phyloP scores from a whole-genome alignment of 2,329 filamentous ascomycete species.

The Allantophomopsis cytisporea region DNA sequence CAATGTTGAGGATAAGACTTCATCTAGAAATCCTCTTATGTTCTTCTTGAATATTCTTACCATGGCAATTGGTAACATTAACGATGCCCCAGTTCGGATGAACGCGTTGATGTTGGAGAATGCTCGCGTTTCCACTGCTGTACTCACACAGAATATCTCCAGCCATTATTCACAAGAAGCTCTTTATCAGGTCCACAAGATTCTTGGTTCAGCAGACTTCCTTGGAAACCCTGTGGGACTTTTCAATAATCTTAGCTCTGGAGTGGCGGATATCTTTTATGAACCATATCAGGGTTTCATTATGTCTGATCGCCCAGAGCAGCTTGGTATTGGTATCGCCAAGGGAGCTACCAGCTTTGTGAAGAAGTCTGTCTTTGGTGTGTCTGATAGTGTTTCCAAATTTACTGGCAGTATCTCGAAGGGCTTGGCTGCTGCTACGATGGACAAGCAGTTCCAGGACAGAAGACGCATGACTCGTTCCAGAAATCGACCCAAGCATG shows the following conservation, averaged over 20 bases:
- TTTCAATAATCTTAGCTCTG: conserved; percentile 97
- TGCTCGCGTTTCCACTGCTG: conserved; percentile 74
- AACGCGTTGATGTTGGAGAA: conserved; percentile 94
- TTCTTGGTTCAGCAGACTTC: conserved; percentile 94
- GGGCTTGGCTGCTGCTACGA: conserved; percentile 82
- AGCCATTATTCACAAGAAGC: conserved; percentile 97
- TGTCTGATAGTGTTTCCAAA: conserved; percentile 95
- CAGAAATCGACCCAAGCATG: conserved; percentile 91
- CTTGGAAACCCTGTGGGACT: conserved; percentile 92
- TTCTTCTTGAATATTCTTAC: conserved; percentile 98
- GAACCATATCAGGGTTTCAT: conserved; percentile 97
- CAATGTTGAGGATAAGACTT: conserved; percentile 90
- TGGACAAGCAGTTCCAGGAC: conserved; percentile 98
- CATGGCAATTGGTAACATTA: conserved; percentile 98
- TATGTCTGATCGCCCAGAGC: conserved; percentile 88
- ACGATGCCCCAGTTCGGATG: conserved; percentile 87
- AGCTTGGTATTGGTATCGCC: conserved; percentile 87
- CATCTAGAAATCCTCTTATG: conserved; percentile 88
- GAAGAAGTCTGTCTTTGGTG: conserved; percentile 96
- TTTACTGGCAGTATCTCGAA: conserved; percentile 96
- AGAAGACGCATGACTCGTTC: conserved; percentile 85
- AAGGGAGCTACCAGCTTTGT: conserved; percentile 95
- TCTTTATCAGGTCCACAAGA: conserved; percentile 91
- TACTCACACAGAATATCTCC: conserved; percentile 74
- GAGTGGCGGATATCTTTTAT: conserved; percentile 97